Percentiles rank a stretch among this genome's conserved stretches.
Conservation (phyloP, 2,329 filamentous ascomycete genomes). For the Phyllosticta paracitricarpa region DNA sequence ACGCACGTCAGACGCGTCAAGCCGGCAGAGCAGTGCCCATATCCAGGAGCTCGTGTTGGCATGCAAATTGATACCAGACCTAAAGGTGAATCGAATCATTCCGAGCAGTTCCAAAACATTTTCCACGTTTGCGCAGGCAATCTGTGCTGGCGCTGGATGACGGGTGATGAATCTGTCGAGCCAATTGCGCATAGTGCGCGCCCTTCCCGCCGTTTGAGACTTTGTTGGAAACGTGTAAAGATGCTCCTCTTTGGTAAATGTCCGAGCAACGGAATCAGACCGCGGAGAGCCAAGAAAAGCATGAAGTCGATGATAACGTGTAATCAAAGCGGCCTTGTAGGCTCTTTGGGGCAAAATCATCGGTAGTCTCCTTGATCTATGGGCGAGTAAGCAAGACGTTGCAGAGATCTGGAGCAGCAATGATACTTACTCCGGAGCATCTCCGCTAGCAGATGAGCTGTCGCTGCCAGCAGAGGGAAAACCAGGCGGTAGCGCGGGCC, state of each 20-base stretch:
- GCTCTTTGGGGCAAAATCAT: background rate
- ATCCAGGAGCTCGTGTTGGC: constrained; percentile 69
- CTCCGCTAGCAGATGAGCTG: constrained; percentile 11
- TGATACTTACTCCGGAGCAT: background rate
- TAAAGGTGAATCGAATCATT: background rate
- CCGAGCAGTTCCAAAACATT: background rate
- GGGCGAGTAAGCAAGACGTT: background rate
- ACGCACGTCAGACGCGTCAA: constrained; percentile 52
- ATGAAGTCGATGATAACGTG: background rate
- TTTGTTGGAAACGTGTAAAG: constrained; percentile 15
- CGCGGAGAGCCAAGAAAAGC: background rate
- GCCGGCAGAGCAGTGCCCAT: constrained; percentile 69
- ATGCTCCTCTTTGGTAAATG: background rate
- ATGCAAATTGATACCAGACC: constrained; percentile 36
- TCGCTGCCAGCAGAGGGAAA: background rate
- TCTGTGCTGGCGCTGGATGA: background rate
- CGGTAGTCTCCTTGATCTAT: constrained; percentile 13
- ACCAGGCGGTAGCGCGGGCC: constrained; percentile 12
- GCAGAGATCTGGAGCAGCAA: background rate
- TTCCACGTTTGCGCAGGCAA: background rate
- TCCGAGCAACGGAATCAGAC: background rate
- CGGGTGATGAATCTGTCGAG: background rate
- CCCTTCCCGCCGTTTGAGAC: constrained; percentile 32
- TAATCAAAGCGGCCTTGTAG: background rate
- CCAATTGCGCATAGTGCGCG: background rate